Evolutionary conservation across 495 filamentous ascomycete species (phyloP), one percentile per base, ranked within the genome.

Genomic region (Hypoxylon lienhwacheense): DNA sequence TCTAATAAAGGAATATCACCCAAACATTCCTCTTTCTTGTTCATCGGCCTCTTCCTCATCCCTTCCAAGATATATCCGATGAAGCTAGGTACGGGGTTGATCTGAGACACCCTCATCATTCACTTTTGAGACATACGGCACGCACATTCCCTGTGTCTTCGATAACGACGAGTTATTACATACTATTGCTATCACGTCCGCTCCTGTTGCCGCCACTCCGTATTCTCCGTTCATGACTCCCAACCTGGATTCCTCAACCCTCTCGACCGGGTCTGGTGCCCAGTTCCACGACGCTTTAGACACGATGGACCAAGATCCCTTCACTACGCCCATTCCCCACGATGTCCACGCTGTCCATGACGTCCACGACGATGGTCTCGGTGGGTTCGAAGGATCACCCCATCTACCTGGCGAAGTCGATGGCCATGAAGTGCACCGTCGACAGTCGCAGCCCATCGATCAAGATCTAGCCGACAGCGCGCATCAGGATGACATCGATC

Each of bases 201-300:
- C n/a, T n/a, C n/a, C 44, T 26, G 16, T 25, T 28, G 16, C 16
- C 42, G 44, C 45, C 29, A 17, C 43, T 22, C 42, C 32, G 8
- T 20, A 10, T 11, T 43, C 47, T 39, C 28, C 36, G 33, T 25
- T 32, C 24, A 24, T n/a, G 44, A 34, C 19, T 36, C 29, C 63
- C 70, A 77, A 55, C 25, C 71, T 78, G 74, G 76, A 79, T 76
- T 73, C 74, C 55, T 78, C 76, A 47, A 72, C 67, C 3, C 49
- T 74, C 12, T 70, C 71, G 12, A 64, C 70, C 55, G 77, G 73
- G 66, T 75, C 77, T 55, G 66, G 70, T 54, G 75, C 65, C 67
- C 73, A 77, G 53, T 78, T 76, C 54, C 73, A 73, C 71, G 71
- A 76, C 76, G 67, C 72, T 37, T 57, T 78, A 55, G 73, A 74